A percentile compares a stretch with the other conserved stretches of the same genome.
phyloP scores from a whole-genome alignment of 495 filamentous ascomycete species.

The Hapsidospora chrysogenum region DNA sequence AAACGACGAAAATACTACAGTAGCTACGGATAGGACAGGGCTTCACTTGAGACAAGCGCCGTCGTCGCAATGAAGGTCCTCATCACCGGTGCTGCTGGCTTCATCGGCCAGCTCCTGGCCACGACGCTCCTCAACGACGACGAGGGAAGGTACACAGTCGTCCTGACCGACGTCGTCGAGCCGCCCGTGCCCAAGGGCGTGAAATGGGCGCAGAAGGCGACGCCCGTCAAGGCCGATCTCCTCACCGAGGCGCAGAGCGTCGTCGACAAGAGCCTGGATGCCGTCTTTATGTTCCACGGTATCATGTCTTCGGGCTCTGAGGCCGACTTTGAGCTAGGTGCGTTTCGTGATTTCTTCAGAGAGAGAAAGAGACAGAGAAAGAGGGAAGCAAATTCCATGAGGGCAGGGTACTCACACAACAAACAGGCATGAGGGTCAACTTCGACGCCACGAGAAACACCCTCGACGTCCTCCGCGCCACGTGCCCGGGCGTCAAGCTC shows the following conservation, averaged over 20 bases:
- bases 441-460: slow-evolving; percentile 51
- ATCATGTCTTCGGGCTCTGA: slow-evolving; percentile 73
- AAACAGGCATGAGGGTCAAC: slow-evolving; percentile 56
- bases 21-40: too few species aligned
- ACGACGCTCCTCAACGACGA: slow-evolving; percentile 42
- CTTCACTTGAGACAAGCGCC: too few species aligned
- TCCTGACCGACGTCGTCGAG: slow-evolving; percentile 47
- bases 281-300: slow-evolving; percentile 66
- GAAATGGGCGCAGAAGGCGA: slow-evolving; percentile 33
- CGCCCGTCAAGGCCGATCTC: slow-evolving; percentile 45
- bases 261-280: slow-evolving; percentile 31
- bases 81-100: slow-evolving; percentile 57
- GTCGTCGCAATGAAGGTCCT: too few species aligned
- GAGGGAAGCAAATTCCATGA: too few species aligned
- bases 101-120: slow-evolving; percentile 53
- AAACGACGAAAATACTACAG: too few species aligned
- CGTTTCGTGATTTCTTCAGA: too few species aligned
- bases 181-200: slow-evolving; percentile 36
- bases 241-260: slow-evolving; percentile 33
- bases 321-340: slow-evolving; percentile 58
- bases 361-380: too few species aligned
- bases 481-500: slow-evolving; percentile 43
- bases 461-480: slow-evolving; percentile 40
- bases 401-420: too few species aligned
- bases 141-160: slow-evolving; percentile 34